phyloP scores from a whole-genome alignment of 2,329 filamentous ascomycete species.

The Apiospora hydei region DNA sequence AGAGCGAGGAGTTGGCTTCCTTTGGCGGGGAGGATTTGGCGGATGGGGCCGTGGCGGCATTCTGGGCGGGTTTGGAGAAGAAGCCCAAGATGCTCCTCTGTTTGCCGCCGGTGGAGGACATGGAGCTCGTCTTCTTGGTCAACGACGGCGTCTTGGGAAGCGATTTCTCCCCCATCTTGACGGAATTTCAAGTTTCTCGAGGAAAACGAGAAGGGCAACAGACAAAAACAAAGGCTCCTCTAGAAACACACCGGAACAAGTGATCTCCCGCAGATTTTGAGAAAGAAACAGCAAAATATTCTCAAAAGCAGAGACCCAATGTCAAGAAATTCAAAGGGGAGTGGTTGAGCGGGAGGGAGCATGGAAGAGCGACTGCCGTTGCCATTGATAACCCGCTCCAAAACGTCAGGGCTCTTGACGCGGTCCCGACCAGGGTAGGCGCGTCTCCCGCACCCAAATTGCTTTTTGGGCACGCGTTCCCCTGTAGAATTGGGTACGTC shows the following conservation, averaged over 20 bases:
- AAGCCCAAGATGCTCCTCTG: slow-evolving; percentile 82
- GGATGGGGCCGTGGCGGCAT: slow-evolving; percentile 43
- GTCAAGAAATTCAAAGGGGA: background rate
- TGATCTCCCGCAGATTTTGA: background rate
- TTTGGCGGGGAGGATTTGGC: slow-evolving; percentile 29
- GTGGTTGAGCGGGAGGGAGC: background rate
- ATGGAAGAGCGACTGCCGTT: background rate
- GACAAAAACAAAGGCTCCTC: background rate
- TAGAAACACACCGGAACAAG: background rate
- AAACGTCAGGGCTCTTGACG: slow-evolving; percentile 13
- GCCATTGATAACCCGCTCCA: background rate
- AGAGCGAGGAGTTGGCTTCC: slow-evolving; percentile 38
- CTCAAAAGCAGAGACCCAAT: background rate
- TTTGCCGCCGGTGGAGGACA: slow-evolving; percentile 58
- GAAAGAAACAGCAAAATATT: background rate
- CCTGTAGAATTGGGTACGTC: background rate
- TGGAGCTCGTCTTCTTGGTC: slow-evolving; percentile 53
- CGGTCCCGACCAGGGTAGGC: background rate
- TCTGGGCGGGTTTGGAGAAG: slow-evolving; percentile 68
- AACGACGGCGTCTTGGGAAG: slow-evolving; percentile 47
- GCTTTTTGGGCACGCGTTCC: slow-evolving; percentile 16
- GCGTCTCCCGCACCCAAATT: background rate
- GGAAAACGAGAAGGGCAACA: background rate
- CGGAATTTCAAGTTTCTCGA: no score
- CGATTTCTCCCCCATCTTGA: slow-evolving; percentile 19